Conservation (phyloP, 768 basidiomycete species). For the Cytidiella melzeri region DNA sequence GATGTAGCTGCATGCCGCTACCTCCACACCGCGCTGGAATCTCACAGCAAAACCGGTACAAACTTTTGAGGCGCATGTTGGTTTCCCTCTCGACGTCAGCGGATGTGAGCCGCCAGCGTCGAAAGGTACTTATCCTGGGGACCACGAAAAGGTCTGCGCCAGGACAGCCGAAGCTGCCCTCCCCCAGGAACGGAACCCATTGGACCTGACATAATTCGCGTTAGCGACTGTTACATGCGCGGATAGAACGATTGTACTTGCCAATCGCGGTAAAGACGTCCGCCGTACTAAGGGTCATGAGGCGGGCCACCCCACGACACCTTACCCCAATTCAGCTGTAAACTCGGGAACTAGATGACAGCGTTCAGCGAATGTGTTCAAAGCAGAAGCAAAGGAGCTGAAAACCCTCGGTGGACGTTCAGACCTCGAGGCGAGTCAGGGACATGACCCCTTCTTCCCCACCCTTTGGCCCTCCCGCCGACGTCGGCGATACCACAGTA, state of each 20-base stretch:
- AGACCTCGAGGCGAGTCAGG: background rate
- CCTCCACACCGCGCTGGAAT: no score
- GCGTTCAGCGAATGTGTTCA: background rate
- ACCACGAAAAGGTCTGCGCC: slow-evolving; percentile 9
- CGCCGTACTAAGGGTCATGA: background rate
- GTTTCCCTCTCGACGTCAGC: slow-evolving; percentile 1
- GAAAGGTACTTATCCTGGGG: slow-evolving; percentile 8
- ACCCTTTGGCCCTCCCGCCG: background rate
- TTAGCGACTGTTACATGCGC: background rate
- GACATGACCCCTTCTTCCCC: background rate
- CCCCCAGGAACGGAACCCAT: background rate
- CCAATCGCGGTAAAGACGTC: background rate
- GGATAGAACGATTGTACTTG: background rate
- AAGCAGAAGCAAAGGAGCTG: background rate
- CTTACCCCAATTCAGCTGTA: no score
- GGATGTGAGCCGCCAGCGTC: background rate
- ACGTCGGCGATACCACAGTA: background rate
- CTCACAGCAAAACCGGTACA: no score
- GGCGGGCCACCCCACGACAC: no score
- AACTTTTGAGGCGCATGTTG: slow-evolving; percentile 6
- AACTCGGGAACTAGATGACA: no score
- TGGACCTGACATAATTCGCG: background rate
- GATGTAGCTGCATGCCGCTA: no score
- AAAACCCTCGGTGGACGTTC: background rate
- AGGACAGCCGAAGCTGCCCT: background rate